A percentile compares a stretch with the other conserved stretches of the same genome.
These are phyloP conservation scores for Rutstroemia sydowiana DNA, from an alignment of 2,329 filamentous ascomycete genomes.

Conservation along the genomic window DNA sequence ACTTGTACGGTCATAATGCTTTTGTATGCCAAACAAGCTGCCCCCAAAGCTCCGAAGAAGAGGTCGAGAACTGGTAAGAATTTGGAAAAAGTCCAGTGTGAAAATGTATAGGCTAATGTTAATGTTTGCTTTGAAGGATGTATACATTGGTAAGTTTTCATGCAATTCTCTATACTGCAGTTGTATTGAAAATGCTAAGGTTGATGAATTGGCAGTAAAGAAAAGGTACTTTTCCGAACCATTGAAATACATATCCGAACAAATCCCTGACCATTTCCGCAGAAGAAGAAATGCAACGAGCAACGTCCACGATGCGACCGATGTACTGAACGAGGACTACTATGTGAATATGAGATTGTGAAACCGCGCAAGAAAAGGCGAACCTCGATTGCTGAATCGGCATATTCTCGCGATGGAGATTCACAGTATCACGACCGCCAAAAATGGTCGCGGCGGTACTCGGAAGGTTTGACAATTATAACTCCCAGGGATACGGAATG, in stretches of 20 bases:
- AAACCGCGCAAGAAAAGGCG: conserved; percentile 24
- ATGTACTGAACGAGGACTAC: conserved; percentile 23
- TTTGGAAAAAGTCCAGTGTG: too few species aligned
- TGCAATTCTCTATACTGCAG: too few species aligned
- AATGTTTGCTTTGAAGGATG: conserved; percentile 21
- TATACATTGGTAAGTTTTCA: conserved; percentile 27
- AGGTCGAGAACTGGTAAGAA: conserved; percentile 51
- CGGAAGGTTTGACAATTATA: conserved; percentile 13
- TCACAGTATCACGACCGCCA: conserved; percentile 17
- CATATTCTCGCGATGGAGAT: conserved; percentile 16
- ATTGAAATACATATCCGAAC: not conserved
- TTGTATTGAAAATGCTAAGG: too few species aligned
- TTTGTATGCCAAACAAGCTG: conserved; percentile 49
- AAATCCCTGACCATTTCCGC: conserved; percentile 11
- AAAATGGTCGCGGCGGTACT: conserved; percentile 20
- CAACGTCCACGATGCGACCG: conserved; percentile 27
- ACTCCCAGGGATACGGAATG: conserved; percentile 7
- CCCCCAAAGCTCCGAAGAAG: conserved; percentile 51
- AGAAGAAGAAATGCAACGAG: conserved; percentile 32
- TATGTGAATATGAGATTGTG: conserved; percentile 29
- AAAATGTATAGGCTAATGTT: conserved; percentile 16
- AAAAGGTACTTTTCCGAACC: conserved; percentile 24
- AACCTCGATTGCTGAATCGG: conserved; percentile 14
- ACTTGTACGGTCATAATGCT: conserved; percentile 36
- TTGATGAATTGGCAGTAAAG: too few species aligned